Conservation (phyloP, 768 basidiomycete species). For the Aureoboletus auriporus region DNA sequence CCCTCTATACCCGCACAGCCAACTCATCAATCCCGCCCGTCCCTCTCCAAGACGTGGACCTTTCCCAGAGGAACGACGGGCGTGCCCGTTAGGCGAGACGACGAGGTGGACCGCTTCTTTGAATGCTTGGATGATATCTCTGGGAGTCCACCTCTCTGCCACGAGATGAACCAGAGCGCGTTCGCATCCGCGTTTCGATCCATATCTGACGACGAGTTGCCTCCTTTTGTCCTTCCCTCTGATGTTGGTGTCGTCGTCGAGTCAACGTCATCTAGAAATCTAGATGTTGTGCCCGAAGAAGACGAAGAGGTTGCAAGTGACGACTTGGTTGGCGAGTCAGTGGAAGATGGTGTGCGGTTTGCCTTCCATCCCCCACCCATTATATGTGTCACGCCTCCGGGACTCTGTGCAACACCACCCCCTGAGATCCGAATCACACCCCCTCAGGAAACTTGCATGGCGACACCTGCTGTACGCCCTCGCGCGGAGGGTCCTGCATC, state of each 20-base stretch:
- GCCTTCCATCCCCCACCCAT: constrained; percentile 61
- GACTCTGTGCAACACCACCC: constrained; percentile 24
- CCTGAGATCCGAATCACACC: constrained; percentile 22
- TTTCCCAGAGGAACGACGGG: constrained; percentile 44
- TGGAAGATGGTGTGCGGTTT: constrained; percentile 68
- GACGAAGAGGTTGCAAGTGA: constrained; percentile 37
- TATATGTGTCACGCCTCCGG: constrained; percentile 26
- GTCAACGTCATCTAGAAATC: constrained; percentile 20
- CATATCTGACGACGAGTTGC: constrained; percentile 42
- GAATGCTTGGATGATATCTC: constrained; percentile 59
- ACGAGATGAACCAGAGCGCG: constrained; percentile 54
- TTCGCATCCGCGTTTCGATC: constrained; percentile 53
- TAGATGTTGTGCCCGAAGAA: constrained; percentile 44
- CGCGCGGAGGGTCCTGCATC: neutral
- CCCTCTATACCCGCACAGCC: constrained; percentile 13
- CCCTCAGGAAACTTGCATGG: constrained; percentile 12
- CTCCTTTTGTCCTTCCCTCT: constrained; percentile 46
- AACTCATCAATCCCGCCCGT: constrained; percentile 33
- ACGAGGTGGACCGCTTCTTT: constrained; percentile 75
- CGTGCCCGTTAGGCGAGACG: constrained; percentile 22
- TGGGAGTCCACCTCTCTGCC: constrained; percentile 42
- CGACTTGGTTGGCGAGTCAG: constrained; percentile 54
- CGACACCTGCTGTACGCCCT: constrained; percentile 18
- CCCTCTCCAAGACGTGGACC: constrained; percentile 67
- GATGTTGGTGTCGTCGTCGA: constrained; percentile 42